Evolutionary conservation across 345 rosid genomes (phyloP).

Genomic region (Pistacia vera): DNA sequence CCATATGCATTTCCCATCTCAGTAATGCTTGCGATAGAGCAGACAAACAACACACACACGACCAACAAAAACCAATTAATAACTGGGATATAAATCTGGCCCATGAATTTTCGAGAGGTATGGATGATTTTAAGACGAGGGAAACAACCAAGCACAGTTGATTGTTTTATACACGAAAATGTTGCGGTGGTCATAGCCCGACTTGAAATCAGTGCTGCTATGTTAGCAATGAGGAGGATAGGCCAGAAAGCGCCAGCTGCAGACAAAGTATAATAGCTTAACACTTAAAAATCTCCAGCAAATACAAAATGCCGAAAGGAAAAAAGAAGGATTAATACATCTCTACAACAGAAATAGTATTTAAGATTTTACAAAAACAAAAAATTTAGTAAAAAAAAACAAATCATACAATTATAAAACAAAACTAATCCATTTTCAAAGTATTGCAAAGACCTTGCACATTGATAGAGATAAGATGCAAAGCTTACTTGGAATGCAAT

Average conservation of each 20-base stretch:
- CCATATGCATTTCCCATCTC: slow-evolving; percentile 99
- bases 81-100: slow-evolving; percentile 99
- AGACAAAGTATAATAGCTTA: slow-evolving; percentile 25
- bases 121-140: slow-evolving; percentile 98
- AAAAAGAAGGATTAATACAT: slow-evolving; percentile 10
- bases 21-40: slow-evolving; percentile 75
- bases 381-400: no score
- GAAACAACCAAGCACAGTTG: slow-evolving; percentile 94
- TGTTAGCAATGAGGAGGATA: slow-evolving; percentile 75
- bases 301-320: slow-evolving; percentile 6
- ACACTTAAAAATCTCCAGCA: slow-evolving; percentile 10
- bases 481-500: slow-evolving; percentile 88
- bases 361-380: background rate
- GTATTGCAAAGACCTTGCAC: background rate
- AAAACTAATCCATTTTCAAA: slow-evolving; percentile 1
- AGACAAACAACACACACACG: slow-evolving; percentile 74
- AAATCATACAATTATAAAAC: no score
- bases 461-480: slow-evolving; percentile 19
- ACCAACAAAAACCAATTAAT: slow-evolving; percentile 97
- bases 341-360: background rate
- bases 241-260: slow-evolving; percentile 91
- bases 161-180: slow-evolving; percentile 97
- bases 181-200: slow-evolving; percentile 99
- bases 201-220: slow-evolving; percentile 97
- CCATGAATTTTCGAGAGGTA: slow-evolving; percentile 98